Base-by-base conservation (phyloP, 176 grass and related monocot genomes). In the Lolium rigidum region DNA sequence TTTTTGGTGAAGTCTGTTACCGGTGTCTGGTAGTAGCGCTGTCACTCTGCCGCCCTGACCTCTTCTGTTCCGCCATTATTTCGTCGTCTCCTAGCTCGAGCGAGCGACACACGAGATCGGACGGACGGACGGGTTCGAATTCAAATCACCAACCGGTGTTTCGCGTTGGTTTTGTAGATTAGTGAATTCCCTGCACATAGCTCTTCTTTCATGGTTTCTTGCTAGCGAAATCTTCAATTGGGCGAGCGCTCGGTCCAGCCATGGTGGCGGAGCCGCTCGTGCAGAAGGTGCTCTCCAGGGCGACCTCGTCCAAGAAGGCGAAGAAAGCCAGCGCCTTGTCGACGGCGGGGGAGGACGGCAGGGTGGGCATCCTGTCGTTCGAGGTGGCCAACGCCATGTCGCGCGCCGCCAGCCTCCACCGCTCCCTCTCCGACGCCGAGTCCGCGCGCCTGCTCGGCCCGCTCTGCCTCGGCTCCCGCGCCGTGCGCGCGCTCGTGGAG, bases 331-430 rank as follows among this genome's bases (percentile, higher is more conserved):
- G 10, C 20, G 35, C 64, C 64, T 17, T 0, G 1, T n/a, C 43
- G 10, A 20, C 54, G 17, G 54, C 54, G 54, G 54, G 54, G 54
- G 57, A 5, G 12, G 88, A 82, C 0, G 76, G 87, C 37, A 86
- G 46, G 76, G 81, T 98, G 1, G 91, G 95, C 63, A 98, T 98
- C 73, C 74, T 98, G 65, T 94, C 91, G 37, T 94, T 98, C 62
- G 95, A 98, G 87, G 74, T 93, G 4, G 95, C 95, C 16, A 92
- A 94, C 87, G 93, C 93, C 79, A 90, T 98, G 91, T 92, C 89
- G 4, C 93, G 96, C 22, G 88, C 92, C 4, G 84, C 86, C 26
- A 94, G 51, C 61, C 91, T 95, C 11, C 94, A 91, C 90, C 91
- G 93, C 26, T 95, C 96, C 15, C 88, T 98, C 55, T 90, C 96